These are phyloP conservation scores for Mucor plumbeus DNA, from an alignment of 371 early-diverging fungal genomes.

Conservation along the genomic window DNA sequence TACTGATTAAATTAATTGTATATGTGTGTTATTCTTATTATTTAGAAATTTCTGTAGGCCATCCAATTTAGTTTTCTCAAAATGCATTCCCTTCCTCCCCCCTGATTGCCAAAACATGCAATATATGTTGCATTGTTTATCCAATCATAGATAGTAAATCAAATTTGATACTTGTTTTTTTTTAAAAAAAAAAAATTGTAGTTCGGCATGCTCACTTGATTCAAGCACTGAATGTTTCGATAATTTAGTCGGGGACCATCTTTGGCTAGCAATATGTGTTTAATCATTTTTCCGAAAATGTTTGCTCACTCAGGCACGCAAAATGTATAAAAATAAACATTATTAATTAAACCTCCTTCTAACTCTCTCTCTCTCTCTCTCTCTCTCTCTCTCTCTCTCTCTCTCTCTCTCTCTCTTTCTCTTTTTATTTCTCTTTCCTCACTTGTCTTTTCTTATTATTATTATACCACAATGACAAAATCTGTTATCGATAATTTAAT, in stretches of 20 bases:
- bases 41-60: too few species aligned
- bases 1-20: too few species aligned
- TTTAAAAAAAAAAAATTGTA: too few species aligned
- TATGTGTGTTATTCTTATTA: too few species aligned
- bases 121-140: background rate
- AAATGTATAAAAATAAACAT: background rate
- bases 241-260: too few species aligned
- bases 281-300: background rate
- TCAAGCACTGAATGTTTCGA: background rate
- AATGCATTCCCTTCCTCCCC: background rate
- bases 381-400: too few species aligned
- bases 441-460: background rate
- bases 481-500: slow-evolving; percentile 50
- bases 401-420: background rate
- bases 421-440: too few species aligned
- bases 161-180: background rate
- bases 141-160: background rate
- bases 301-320: slow-evolving; percentile 1
- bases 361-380: background rate
- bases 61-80: too few species aligned
- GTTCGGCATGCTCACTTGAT: background rate
- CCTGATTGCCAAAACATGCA: background rate
- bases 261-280: background rate
- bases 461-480: slow-evolving; percentile 15
- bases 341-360: background rate